Evolutionary conservation across 2,329 filamentous ascomycete species (phyloP).

Genomic region (Penicillium sclerotigenum): DNA sequence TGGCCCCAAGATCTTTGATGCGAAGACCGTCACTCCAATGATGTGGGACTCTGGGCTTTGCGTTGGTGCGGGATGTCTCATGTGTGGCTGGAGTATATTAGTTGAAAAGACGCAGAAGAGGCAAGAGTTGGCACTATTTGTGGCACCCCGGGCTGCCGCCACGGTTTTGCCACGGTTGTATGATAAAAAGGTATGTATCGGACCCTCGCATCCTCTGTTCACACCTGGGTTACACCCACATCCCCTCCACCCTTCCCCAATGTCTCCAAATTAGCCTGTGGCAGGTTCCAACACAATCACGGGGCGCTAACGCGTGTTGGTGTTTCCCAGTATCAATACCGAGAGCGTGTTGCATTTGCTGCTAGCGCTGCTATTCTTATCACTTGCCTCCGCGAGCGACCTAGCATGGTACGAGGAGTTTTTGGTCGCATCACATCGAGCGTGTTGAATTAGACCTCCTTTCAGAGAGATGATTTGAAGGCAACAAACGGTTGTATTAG

Average conservation of each 20-base stretch:
- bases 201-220: constrained; percentile 12
- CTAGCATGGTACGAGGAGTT: constrained; percentile 62
- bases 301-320: constrained; percentile 20
- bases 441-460: constrained; percentile 24
- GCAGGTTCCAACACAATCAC: constrained; percentile 8
- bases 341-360: constrained; percentile 65
- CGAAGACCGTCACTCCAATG: constrained; percentile 50
- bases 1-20: constrained; percentile 66
- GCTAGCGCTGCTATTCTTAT: constrained; percentile 68
- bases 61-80: constrained; percentile 66
- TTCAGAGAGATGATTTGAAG: not conserved
- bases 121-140: constrained; percentile 76
- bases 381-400: constrained; percentile 62
- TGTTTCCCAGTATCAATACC: constrained; percentile 58
- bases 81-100: constrained; percentile 80
- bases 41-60: constrained; percentile 62
- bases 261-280: constrained; percentile 8
- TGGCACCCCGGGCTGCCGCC: constrained; percentile 72
- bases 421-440: constrained; percentile 55
- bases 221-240: constrained; percentile 22
- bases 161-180: constrained; percentile 72
- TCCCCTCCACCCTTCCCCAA: constrained; percentile 4
- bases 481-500: not conserved
- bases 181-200: constrained; percentile 41
- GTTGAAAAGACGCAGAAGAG: constrained; percentile 64